phyloP scores from a whole-genome alignment of 306 rosid species.

The Crataegus laevigata region DNA sequence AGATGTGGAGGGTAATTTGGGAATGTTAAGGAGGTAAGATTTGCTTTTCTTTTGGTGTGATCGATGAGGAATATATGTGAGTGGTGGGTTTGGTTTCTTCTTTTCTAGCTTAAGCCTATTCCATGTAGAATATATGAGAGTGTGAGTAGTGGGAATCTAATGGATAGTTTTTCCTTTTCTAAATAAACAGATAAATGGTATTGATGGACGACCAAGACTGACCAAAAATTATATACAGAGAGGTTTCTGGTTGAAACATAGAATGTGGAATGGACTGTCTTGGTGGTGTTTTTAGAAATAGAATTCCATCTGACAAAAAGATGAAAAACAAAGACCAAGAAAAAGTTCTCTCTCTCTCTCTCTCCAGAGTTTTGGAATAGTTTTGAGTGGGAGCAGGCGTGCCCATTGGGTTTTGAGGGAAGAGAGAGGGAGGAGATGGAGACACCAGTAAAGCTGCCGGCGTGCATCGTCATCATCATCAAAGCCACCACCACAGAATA shows the following conservation, averaged over 20 bases:
- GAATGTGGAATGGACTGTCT: constrained; percentile 22
- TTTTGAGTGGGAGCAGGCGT: constrained; percentile 86
- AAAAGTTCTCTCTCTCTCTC: constrained; percentile 31
- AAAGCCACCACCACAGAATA: constrained; percentile 47
- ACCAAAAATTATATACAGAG: no score
- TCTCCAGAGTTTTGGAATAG: background rate
- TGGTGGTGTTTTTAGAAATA: constrained; percentile 37
- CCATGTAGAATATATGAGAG: background rate
- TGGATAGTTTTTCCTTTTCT: background rate
- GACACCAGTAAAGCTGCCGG: constrained; percentile 78
- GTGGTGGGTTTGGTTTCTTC: constrained; percentile 29
- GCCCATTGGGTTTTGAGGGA: constrained; percentile 40
- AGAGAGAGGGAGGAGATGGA: constrained; percentile 24
- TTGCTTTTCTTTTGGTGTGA: constrained; percentile 31
- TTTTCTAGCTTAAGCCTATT: constrained; percentile 17
- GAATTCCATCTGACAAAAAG: constrained; percentile 67
- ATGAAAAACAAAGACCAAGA: constrained; percentile 38
- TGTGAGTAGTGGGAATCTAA: background rate
- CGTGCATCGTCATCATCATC: constrained; percentile 73
- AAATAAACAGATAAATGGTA: background rate
- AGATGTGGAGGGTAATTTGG: background rate
- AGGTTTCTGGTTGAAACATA: constrained; percentile 8
- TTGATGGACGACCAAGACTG: background rate
- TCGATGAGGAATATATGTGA: constrained; percentile 36
- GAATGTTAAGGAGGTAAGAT: constrained; percentile 11